Evolutionary conservation across 2,329 filamentous ascomycete genomes (phyloP).

Genomic region (Cyanodermella asteris): DNA sequence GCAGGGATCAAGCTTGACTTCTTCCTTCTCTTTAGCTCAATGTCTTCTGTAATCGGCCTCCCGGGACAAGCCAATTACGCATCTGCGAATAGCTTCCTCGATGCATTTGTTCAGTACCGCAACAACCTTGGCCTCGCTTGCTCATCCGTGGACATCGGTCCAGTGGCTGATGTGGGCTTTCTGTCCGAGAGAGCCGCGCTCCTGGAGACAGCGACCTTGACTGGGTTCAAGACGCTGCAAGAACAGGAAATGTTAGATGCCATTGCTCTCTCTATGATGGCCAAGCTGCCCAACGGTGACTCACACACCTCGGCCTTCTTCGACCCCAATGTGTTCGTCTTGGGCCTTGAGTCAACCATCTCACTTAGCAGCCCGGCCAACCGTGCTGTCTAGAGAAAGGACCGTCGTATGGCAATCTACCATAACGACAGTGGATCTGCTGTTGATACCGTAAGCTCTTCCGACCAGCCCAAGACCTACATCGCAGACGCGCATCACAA

Average conservation of each 20-base stretch:
- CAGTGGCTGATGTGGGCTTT: conserved; percentile 3
- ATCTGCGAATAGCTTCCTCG: conserved; percentile 12
- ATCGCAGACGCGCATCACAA: conserved; percentile 6
- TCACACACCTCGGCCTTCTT: not conserved
- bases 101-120: conserved; percentile 10
- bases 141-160: conserved; percentile 4
- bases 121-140: conserved; percentile 2
- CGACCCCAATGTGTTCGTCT: conserved; percentile 2
- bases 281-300: too few species aligned
- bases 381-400: conserved; percentile 8
- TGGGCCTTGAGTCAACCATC: conserved; percentile 9
- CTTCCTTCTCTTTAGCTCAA: conserved; percentile 8
- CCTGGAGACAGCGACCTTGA: conserved; percentile 1
- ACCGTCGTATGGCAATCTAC: conserved; percentile 11
- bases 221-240: not conserved
- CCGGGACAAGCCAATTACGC: conserved; percentile 11
- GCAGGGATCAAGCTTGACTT: conserved; percentile 10
- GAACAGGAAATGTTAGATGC: conserved; percentile 5
- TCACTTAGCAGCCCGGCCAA: conserved; percentile 9
- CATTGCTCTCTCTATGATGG: too few species aligned
- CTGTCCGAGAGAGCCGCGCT: conserved; percentile 1
- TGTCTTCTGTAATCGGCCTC: conserved; percentile 3
- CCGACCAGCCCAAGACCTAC: conserved; percentile 9
- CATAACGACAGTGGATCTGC: conserved; percentile 6
- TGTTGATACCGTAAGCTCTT: conserved; percentile 2